Base-by-base conservation (phyloP, 1,284 basidiomycete species). In the Blastosporella zonata region DNA sequence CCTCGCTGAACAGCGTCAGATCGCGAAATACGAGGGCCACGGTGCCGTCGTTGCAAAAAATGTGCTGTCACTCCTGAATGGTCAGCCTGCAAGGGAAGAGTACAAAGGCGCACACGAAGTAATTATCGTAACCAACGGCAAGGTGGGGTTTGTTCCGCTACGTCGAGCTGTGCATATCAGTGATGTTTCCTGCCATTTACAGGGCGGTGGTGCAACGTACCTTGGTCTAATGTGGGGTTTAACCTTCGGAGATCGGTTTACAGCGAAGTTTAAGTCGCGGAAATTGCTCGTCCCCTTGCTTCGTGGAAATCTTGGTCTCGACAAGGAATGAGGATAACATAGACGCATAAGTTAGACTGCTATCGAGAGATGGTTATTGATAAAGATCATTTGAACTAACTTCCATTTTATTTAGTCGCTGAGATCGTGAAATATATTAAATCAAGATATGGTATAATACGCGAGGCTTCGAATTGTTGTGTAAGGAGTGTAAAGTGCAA, bases 101-200 rank as follows among this genome's bases (percentile, higher is more conserved):
- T 86, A 87, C 62, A 72, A 75, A 47, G 78, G 79, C 18, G 64
- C 64, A 18, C 49, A 60, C 0, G 82, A 86, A 61, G 48, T 78
- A 43, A 79, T 86, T 37, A 25, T 77, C 22, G 58, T 86, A 47
- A 78, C 81, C 10, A 72, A 78, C 45, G 84, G 83, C 44, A 79
- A 71, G 73, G 83, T 84, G 12, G n/a, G 27, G 46, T 43, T 8
- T 20, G 9, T 21, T 29, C 17, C 8, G 17, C 7, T 41, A 18
- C 29, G 22, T 21, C 29, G 3, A 9, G 29, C 21, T 13, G 17
- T 17, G n/a, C 38, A 22, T n/a, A n/a, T n/a, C 25, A 15, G 7
- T 36, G 49, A 8, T 38, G 7, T 23, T 33, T 23, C 21, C 2
- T 15, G 15, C 8, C 9, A 6, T 27, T 17, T 37, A 31, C 56